Conservation (phyloP, 176 grass and related monocot genomes). For the Zoysia pacifica region DNA sequence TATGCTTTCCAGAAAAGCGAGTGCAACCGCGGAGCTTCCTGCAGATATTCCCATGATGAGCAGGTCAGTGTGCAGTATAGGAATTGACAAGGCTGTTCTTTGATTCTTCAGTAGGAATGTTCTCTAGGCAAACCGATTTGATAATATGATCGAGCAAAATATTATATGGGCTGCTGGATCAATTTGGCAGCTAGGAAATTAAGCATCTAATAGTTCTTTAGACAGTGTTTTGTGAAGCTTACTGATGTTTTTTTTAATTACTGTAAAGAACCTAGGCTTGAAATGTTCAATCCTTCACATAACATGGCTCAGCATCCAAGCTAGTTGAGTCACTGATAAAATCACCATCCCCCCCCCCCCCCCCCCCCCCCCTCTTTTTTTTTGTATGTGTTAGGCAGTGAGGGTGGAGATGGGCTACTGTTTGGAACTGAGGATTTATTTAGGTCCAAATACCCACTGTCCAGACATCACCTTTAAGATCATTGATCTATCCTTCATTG, state of each 20-base stretch:
- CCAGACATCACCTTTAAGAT: not conserved
- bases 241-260: not conserved
- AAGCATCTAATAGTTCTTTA: not conserved
- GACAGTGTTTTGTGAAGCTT: not conserved
- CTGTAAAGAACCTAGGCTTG: constrained; percentile 14
- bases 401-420: not conserved
- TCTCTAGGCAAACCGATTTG: not conserved
- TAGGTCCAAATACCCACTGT: not conserved
- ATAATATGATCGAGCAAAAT: not conserved
- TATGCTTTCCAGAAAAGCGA: constrained; percentile 92
- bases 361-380: too few species aligned
- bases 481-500: not conserved
- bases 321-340: not conserved
- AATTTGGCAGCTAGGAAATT: constrained; percentile 4
- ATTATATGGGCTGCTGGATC: not conserved
- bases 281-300: not conserved
- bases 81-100: not conserved
- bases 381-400: not conserved
- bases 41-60: constrained; percentile 90
- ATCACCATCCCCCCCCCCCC: too few species aligned
- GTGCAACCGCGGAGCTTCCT: constrained; percentile 76
- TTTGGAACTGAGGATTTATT: not conserved
- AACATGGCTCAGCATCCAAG: not conserved
- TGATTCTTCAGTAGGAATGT: constrained; percentile 3
- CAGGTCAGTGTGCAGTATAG: constrained; percentile 48